Conservation (phyloP, 768 basidiomycete genomes). For the Russula ochroleuca region DNA sequence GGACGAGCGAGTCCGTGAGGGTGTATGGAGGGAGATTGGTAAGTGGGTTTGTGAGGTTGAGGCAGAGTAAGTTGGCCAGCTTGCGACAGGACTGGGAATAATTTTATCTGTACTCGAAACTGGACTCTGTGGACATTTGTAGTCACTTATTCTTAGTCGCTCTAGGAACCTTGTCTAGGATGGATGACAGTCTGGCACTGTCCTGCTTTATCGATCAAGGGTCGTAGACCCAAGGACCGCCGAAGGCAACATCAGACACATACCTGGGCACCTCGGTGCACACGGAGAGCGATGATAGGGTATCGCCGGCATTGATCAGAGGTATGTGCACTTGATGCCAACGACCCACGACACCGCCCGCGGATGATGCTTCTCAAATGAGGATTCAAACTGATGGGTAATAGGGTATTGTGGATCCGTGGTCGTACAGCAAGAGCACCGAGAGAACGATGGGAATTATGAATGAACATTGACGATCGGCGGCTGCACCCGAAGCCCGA, state of each 20-base stretch:
- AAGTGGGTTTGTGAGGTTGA: conserved; percentile 23
- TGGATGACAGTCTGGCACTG: neutral
- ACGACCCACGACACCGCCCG: neutral
- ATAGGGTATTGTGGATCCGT: neutral
- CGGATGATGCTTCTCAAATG: neutral
- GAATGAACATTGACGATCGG: neutral
- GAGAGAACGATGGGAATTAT: neutral
- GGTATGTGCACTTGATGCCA: neutral
- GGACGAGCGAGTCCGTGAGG: conserved; percentile 27
- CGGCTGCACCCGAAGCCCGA: neutral
- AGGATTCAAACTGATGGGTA: neutral
- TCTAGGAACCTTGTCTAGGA: neutral
- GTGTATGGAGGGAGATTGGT: conserved; percentile 25
- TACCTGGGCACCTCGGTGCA: too few species aligned
- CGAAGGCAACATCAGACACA: too few species aligned
- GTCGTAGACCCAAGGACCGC: too few species aligned
- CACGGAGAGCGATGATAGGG: too few species aligned
- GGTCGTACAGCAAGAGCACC: too few species aligned
- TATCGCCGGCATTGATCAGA: neutral
- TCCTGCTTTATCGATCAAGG: too few species aligned
- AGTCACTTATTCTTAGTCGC: neutral
- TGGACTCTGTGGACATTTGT: neutral
- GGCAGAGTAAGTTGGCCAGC: neutral
- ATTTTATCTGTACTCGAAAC: neutral
- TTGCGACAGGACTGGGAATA: too few species aligned